Conservation (phyloP, 345 rosid species). For the Schrenkiella parvula region DNA sequence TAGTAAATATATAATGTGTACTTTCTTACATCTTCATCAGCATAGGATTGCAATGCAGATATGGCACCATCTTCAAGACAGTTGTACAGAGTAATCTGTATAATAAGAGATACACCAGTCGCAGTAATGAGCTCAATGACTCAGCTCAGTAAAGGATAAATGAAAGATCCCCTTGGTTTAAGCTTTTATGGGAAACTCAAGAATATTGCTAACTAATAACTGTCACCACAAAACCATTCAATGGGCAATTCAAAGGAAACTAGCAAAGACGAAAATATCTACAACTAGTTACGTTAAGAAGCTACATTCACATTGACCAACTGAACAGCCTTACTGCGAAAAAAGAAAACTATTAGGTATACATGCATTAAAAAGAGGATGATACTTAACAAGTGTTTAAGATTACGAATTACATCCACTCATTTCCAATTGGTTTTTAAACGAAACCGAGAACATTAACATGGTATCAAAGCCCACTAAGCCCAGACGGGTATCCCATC, state of each 20-base stretch:
- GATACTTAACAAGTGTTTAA: neutral
- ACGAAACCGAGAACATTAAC: neutral
- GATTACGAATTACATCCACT: neutral
- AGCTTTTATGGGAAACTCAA: neutral
- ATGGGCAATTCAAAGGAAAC: neutral
- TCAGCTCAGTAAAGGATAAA: neutral
- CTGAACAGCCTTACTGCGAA: neutral
- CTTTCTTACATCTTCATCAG: slow-evolving; percentile 86
- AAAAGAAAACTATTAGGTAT: too few relatives aligned
- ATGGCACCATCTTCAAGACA: slow-evolving; percentile 91
- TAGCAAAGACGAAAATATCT: neutral
- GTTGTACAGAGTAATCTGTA: slow-evolving; percentile 87
- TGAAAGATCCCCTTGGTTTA: neutral
- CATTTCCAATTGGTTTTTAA: neutral
- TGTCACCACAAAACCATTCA: neutral
- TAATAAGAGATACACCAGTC: slow-evolving; percentile 9
- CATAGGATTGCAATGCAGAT: slow-evolving; percentile 71
- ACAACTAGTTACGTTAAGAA: neutral
- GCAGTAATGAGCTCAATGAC: slow-evolving; percentile 7
- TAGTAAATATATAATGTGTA: neutral
- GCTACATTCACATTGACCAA: slow-evolving; percentile 4
- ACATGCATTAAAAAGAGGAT: neutral
- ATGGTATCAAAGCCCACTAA: neutral
- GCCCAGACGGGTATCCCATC: too few relatives aligned
- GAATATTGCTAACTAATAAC: slow-evolving; percentile 1